Percentiles rank a stretch among this genome's conserved stretches.
phyloP scores from a whole-genome alignment of 2,329 filamentous ascomycete species.

The Salinomyces thailandicus region DNA sequence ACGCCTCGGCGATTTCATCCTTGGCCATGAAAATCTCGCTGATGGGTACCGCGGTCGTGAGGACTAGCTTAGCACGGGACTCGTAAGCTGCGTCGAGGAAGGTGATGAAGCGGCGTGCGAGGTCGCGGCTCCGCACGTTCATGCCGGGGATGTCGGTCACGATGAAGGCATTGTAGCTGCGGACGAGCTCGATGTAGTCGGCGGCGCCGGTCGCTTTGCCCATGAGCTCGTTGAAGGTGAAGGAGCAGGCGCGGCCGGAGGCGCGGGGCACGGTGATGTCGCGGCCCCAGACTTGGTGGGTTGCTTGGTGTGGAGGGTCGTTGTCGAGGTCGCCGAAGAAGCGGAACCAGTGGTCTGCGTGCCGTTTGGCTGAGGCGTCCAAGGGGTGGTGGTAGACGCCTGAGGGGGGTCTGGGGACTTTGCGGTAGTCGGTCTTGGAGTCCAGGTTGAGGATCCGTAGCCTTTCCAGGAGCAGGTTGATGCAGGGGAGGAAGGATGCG shows the following conservation, averaged over 20 bases:
- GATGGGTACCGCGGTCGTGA: slow-evolving; percentile 79
- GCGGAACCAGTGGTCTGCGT: slow-evolving; percentile 90
- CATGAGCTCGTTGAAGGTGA: slow-evolving; percentile 87
- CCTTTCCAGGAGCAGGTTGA: slow-evolving; percentile 74
- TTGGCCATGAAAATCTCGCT: slow-evolving; percentile 59
- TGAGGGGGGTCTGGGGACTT: slow-evolving; percentile 83
- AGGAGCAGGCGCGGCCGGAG: slow-evolving; percentile 78
- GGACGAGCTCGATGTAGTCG: slow-evolving; percentile 86
- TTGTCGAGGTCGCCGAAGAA: slow-evolving; percentile 78
- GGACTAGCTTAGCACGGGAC: slow-evolving; percentile 79
- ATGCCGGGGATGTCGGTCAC: slow-evolving; percentile 87
- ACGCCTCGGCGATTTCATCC: slow-evolving; percentile 35
- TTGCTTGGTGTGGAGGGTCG: slow-evolving; percentile 65
- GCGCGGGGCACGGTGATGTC: slow-evolving; percentile 80
- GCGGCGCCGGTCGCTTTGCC: slow-evolving; percentile 80
- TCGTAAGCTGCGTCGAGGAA: slow-evolving; percentile 97
- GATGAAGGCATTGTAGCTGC: slow-evolving; percentile 84
- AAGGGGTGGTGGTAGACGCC: slow-evolving; percentile 90
- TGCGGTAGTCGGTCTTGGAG: slow-evolving; percentile 91
- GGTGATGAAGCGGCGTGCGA: slow-evolving; percentile 88
- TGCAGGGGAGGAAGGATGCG: slow-evolving; percentile 89
- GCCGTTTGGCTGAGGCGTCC: slow-evolving; percentile 62
- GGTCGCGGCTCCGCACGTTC: slow-evolving; percentile 74
- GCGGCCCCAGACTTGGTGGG: slow-evolving; percentile 83
- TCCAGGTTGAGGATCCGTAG: slow-evolving; percentile 89